These are phyloP conservation scores for Xylaria acuta DNA, from an alignment of 495 filamentous ascomycete genomes.

Conservation along the genomic window DNA sequence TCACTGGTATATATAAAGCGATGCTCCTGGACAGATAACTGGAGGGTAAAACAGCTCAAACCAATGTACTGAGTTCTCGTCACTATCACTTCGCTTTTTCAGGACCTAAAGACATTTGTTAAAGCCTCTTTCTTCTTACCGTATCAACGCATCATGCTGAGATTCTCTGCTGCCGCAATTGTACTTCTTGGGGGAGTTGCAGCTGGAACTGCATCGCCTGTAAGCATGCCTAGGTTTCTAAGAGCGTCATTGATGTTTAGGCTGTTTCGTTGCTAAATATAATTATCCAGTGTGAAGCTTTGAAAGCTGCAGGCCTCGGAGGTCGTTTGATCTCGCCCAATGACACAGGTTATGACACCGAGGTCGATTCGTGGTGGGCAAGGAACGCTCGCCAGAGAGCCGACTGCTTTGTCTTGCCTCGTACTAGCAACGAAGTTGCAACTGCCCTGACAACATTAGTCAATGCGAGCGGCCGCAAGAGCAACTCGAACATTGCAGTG, in stretches of 20 bases:
- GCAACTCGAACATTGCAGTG: slow-evolving; percentile 53
- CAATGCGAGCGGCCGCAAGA: slow-evolving; percentile 39
- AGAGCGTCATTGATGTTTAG: neutral
- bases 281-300: slow-evolving; percentile 34
- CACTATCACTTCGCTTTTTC: neutral
- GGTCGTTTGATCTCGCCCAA: slow-evolving; percentile 34
- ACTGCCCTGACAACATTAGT: slow-evolving; percentile 40
- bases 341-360: slow-evolving; percentile 33
- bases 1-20: slow-evolving; percentile 4
- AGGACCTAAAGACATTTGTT: neutral
- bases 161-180: neutral
- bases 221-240: neutral
- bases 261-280: neutral
- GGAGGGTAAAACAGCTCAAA: neutral
- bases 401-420: slow-evolving; percentile 49
- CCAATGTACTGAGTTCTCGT: neutral
- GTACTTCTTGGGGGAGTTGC: neutral
- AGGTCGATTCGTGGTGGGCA: slow-evolving; percentile 51
- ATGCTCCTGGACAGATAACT: neutral
- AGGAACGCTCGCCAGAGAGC: slow-evolving; percentile 46
- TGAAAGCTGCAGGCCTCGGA: slow-evolving; percentile 32
- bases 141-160: neutral
- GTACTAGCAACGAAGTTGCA: slow-evolving; percentile 44
- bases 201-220: neutral
- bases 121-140: neutral